Base-by-base conservation (phyloP, 2,329 filamentous ascomycete genomes). In the Chaetomiaceae sp. region DNA sequence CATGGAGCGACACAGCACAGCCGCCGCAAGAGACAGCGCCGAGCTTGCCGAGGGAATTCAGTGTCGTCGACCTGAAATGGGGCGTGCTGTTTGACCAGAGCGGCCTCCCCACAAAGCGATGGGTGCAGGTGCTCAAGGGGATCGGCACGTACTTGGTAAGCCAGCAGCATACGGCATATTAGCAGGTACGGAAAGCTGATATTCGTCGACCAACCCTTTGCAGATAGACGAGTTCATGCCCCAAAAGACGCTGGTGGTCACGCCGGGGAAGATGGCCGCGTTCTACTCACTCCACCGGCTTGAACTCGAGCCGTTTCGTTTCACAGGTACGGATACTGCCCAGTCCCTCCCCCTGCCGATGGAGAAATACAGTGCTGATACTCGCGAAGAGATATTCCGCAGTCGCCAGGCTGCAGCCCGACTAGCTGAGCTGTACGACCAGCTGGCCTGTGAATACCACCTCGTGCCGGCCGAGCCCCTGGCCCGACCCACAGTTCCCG, bases 141-240 rank as follows among this genome's bases (percentile, higher is more conserved):
- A 70, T 95, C 47, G 87, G 86, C 11, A 73, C 79, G 44, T 83
- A 88, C 61, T 68, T 95, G 58, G 86, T 88, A 68, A 57, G 76
- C 64, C 1, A 15, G 7, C 3, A 32, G 14, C 7, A 15, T n/a
- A 6, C 29, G 9, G 9, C n/a, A n/a, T n/a, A n/a, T n/a, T 11
- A 4, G 4, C 27, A 29, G 27, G 35, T 32, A 19, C 20, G n/a
- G 20, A 50, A 22, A 8, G 20, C n/a, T n/a, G n/a, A n/a, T n/a
- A n/a, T n/a, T 14, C 48, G 2, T 33, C 19, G 51, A 35, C 47
- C 57, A 56, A 50, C n/a, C 43, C 8, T 26, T n/a, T 11, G 19
- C 45, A 84, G 81, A 82, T 87, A 54, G 78, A 85, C 46, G 76
- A 87, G 53, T 84, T 83, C 59, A 70, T 79, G 38, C 84, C 85